These are phyloP conservation scores for Adansonia digitata DNA, from an alignment of 345 rosid genomes.

Conservation along the genomic window DNA sequence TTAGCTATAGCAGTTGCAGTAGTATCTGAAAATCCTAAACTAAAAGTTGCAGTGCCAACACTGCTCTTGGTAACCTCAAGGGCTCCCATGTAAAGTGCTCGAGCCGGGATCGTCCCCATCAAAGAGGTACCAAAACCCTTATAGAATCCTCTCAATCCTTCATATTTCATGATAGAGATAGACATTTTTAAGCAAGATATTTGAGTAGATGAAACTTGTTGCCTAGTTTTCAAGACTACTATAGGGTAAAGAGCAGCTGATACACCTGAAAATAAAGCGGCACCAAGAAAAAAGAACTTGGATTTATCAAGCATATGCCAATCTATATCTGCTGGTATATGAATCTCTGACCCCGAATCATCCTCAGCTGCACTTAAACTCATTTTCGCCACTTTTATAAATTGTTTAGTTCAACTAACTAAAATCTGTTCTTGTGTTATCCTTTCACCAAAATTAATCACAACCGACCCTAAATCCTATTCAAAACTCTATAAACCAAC, in stretches of 20 bases:
- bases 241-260: slow-evolving; percentile 88
- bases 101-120: slow-evolving; percentile 85
- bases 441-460: neutral
- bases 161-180: slow-evolving; percentile 51
- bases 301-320: slow-evolving; percentile 99
- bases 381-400: slow-evolving; percentile 64
- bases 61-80: slow-evolving; percentile 81
- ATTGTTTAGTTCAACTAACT: slow-evolving; percentile 7
- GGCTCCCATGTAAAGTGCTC: slow-evolving; percentile 89
- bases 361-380: slow-evolving; percentile 72
- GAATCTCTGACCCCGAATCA: slow-evolving; percentile 68
- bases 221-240: slow-evolving; percentile 79
- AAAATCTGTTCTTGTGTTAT: neutral
- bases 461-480: slow-evolving; percentile 11
- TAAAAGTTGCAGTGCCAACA: slow-evolving; percentile 62
- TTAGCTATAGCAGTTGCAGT: slow-evolving; percentile 58
- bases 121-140: slow-evolving; percentile 84
- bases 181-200: slow-evolving; percentile 60
- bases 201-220: slow-evolving; percentile 57
- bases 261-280: slow-evolving; percentile 82
- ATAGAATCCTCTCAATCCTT: slow-evolving; percentile 77
- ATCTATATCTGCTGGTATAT: slow-evolving; percentile 75
- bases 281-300: slow-evolving; percentile 80
- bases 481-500: slow-evolving; percentile 1
- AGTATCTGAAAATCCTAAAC: slow-evolving; percentile 72